These are phyloP conservation scores for Fusarium drepaniforme DNA, from an alignment of 2,329 filamentous ascomycete species.

Conservation along the genomic window DNA sequence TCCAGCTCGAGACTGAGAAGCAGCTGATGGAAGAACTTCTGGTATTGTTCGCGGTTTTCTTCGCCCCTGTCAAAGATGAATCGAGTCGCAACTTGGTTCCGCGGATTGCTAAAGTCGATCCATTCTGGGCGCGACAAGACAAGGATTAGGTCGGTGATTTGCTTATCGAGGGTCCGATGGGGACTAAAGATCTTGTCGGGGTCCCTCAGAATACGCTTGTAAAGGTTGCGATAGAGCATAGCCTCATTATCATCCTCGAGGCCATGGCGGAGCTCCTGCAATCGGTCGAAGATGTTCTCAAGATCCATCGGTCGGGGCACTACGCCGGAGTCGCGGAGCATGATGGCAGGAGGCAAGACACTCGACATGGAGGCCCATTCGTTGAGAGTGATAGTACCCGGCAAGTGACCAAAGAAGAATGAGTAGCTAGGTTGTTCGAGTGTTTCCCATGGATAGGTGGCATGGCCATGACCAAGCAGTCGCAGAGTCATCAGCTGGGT, in stretches of 20 bases:
- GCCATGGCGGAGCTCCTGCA: constrained; percentile 68
- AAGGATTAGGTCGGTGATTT: constrained; percentile 79
- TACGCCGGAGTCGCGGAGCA: constrained; percentile 69
- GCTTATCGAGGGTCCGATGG: constrained; percentile 74
- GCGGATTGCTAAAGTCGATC: constrained; percentile 78
- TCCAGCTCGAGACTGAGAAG: constrained; percentile 80
- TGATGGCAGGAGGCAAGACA: constrained; percentile 65
- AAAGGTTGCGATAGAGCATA: constrained; percentile 73
- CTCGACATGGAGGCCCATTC: constrained; percentile 74
- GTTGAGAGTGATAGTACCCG: constrained; percentile 80
- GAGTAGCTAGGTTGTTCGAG: constrained; percentile 80
- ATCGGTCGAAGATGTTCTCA: constrained; percentile 67
- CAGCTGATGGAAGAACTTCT: constrained; percentile 82
- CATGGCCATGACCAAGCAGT: constrained; percentile 56
- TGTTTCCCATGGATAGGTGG: constrained; percentile 73
- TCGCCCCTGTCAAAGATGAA: constrained; percentile 75
- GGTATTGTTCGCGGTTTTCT: constrained; percentile 68
- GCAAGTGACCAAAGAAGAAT: constrained; percentile 73
- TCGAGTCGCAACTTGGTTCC: constrained; percentile 79
- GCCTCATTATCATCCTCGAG: constrained; percentile 69
- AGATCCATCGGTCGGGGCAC: constrained; percentile 72
- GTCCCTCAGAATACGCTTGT: constrained; percentile 75
- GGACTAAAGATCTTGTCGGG: constrained; percentile 72
- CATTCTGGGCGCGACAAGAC: constrained; percentile 77
- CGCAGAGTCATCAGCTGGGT: constrained; percentile 69